Conservation (phyloP, 2,329 filamentous ascomycete genomes). For the Colletotrichum limetticola region DNA sequence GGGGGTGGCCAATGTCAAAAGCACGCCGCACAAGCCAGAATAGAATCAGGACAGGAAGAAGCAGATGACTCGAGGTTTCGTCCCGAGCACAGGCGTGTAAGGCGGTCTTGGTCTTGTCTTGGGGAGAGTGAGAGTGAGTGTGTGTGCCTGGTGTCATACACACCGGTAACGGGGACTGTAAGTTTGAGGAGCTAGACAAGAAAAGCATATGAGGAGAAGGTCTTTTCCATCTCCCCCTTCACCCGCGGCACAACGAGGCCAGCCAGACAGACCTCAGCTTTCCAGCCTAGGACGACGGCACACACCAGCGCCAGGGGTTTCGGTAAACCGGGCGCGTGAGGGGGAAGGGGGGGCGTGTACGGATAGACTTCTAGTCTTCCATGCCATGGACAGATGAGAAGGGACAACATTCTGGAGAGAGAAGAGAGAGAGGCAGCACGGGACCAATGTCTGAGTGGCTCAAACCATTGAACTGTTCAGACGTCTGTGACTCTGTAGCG, state of each 20-base stretch:
- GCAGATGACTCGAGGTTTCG: slow-evolving; percentile 32
- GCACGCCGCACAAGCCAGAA: slow-evolving; percentile 32
- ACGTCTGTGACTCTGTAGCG: slow-evolving; percentile 33
- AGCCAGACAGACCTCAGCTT: not conserved
- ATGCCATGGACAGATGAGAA: not conserved
- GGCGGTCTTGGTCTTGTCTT: not conserved
- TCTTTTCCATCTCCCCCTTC: slow-evolving; percentile 13
- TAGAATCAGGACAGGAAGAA: not conserved
- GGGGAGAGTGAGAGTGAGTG: not conserved
- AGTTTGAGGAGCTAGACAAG: not conserved
- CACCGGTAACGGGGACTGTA: not conserved
- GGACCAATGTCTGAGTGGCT: slow-evolving; percentile 12
- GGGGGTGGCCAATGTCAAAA: slow-evolving; percentile 10
- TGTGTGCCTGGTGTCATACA: not conserved
- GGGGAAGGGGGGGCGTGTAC: slow-evolving; percentile 17
- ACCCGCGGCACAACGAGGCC: slow-evolving; percentile 24
- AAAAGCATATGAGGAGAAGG: slow-evolving; percentile 30
- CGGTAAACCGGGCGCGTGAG: slow-evolving; percentile 3
- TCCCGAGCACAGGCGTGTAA: slow-evolving; percentile 1
- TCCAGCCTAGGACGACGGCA: not conserved
- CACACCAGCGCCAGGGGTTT: slow-evolving; percentile 19
- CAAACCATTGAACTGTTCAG: slow-evolving; percentile 33
- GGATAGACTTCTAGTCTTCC: slow-evolving; percentile 6
- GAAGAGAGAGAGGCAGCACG: not conserved
- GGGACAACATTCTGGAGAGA: not conserved